Evolutionary conservation across 768 basidiomycete genomes (phyloP).

Genomic region (Boletellus emodensis): DNA sequence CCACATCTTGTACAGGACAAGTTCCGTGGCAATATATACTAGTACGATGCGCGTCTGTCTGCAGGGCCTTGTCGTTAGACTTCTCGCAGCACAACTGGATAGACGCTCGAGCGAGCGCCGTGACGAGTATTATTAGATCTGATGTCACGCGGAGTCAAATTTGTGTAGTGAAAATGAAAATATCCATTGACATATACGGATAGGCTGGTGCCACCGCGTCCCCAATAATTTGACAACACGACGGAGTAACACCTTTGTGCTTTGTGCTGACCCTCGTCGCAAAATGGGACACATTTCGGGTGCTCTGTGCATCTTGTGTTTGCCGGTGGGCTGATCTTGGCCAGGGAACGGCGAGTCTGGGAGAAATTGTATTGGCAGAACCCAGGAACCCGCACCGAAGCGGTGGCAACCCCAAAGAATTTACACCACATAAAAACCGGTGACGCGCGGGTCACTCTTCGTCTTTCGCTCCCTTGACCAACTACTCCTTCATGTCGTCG

Average conservation of each 20-base stretch:
- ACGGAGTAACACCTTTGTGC: background rate
- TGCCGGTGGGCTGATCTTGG: background rate
- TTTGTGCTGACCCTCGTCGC: background rate
- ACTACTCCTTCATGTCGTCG: constrained; percentile 20
- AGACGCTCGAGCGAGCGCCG: background rate
- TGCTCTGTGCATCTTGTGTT: background rate
- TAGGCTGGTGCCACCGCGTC: background rate
- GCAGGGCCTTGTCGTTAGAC: too few relatives aligned
- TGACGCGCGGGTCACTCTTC: background rate
- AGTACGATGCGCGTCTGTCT: too few relatives aligned
- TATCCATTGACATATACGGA: too few relatives aligned
- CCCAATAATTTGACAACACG: constrained; percentile 18
- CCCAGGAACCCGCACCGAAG: constrained; percentile 1
- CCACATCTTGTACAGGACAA: background rate
- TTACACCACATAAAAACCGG: constrained; percentile 26
- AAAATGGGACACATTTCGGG: background rate
- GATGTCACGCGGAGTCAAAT: background rate
- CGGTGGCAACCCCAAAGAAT: constrained; percentile 35
- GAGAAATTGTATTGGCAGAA: background rate
- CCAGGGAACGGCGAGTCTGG: too few relatives aligned
- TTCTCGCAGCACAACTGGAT: too few relatives aligned
- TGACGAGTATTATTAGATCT: background rate
- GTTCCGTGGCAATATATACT: too few relatives aligned
- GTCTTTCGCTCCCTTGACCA: constrained; percentile 26
- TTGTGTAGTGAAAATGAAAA: too few relatives aligned